Evolutionary conservation across 805 yeast genomes (phyloP).

Genomic region (Diddensiella santjacobensis): DNA sequence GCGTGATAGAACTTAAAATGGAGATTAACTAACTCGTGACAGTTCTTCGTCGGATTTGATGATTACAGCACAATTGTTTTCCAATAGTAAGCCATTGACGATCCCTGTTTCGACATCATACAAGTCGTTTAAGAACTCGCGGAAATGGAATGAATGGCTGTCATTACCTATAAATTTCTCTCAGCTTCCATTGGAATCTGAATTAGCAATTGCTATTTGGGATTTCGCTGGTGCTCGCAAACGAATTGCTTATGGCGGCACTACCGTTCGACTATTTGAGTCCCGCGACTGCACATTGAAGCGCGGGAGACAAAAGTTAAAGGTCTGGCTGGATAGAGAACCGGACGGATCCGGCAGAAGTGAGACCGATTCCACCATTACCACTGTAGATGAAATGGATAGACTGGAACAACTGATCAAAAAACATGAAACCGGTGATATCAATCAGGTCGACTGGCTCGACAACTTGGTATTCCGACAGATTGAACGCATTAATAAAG

Average conservation of each 20-base stretch:
- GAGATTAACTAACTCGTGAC: neutral
- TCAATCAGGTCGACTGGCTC: conserved; percentile 63
- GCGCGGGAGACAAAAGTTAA: conserved; percentile 65
- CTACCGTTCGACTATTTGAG: conserved; percentile 59
- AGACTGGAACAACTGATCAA: conserved; percentile 52
- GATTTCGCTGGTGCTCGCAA: conserved; percentile 56
- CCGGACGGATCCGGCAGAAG: conserved; percentile 32
- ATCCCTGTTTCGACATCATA: conserved; percentile 49
- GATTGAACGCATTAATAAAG: conserved; percentile 41
- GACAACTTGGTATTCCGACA: conserved; percentile 60
- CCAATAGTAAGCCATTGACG: conserved; percentile 45
- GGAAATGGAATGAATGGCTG: conserved; percentile 70
- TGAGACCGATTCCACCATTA: conserved; percentile 27
- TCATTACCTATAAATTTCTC: conserved; percentile 66
- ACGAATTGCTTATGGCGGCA: conserved; percentile 52
- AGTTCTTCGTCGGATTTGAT: conserved; percentile 32
- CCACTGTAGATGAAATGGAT: conserved; percentile 38
- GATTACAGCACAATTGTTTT: conserved; percentile 45
- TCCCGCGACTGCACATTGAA: conserved; percentile 53
- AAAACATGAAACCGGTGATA: conserved; percentile 64
- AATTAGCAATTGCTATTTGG: conserved; percentile 59
- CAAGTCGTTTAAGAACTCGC: conserved; percentile 41
- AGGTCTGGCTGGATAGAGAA: conserved; percentile 39
- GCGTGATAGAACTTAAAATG: too few species aligned
- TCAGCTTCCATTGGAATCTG: conserved; percentile 64